A percentile compares a stretch with the other conserved stretches of the same genome.
Conservation (phyloP, 2,329 filamentous ascomycete species). For the Calonectria pseudoreteaudii region DNA sequence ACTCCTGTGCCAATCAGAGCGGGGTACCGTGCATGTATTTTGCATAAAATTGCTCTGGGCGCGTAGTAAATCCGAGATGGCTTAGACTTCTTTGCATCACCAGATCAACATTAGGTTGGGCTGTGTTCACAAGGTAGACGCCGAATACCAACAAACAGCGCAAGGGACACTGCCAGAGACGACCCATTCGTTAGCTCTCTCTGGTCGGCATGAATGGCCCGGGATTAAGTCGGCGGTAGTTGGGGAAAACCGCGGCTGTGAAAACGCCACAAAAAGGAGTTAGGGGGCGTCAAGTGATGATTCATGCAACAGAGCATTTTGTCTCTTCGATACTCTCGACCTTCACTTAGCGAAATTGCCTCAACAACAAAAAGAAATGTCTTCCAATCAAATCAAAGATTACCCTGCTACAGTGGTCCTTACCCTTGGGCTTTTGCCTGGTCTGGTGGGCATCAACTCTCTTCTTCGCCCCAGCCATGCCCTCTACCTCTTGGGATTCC, state of each 20-base stretch:
- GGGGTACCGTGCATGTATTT: too few relatives aligned
- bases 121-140: not conserved
- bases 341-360: not conserved
- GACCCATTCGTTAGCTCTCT: not conserved
- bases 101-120: not conserved
- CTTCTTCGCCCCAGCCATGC: not conserved
- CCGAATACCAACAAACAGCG: not conserved
- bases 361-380: not conserved
- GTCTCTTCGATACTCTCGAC: not conserved
- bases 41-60: not conserved
- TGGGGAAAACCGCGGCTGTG: not conserved
- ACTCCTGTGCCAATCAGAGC: not conserved
- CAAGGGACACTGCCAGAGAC: not conserved
- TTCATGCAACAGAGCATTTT: not conserved
- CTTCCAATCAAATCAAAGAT: not conserved
- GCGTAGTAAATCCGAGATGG: not conserved
- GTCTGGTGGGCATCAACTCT: constrained; percentile 11
- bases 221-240: not conserved
- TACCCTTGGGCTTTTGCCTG: not conserved
- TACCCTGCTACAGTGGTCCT: constrained; percentile 7
- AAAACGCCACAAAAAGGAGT: not conserved
- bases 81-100: not conserved
- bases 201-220: not conserved
- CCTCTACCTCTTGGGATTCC: constrained; percentile 5
- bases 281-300: not conserved